Percentiles rank a stretch among this genome's conserved stretches.
These are phyloP conservation scores for Talaromyces adpressus DNA, from an alignment of 495 filamentous ascomycete genomes.

Conservation along the genomic window DNA sequence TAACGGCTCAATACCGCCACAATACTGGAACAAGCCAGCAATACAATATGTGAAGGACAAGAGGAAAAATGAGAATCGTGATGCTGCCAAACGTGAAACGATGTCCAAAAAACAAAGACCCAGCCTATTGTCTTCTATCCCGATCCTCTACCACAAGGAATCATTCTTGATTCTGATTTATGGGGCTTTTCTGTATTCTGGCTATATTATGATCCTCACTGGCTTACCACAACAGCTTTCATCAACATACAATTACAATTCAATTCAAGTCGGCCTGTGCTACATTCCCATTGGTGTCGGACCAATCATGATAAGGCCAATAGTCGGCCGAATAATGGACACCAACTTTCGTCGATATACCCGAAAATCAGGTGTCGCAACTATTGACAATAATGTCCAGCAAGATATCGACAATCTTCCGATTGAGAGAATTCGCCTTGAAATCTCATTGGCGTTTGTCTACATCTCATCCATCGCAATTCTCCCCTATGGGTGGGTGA, in stretches of 20 bases:
- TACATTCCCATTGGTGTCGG: constrained; percentile 41
- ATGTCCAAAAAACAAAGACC: background rate
- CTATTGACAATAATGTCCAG: constrained; percentile 29
- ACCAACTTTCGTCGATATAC: constrained; percentile 34
- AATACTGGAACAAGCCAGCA: constrained; percentile 25
- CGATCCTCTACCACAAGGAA: constrained; percentile 2
- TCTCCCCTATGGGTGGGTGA: constrained; percentile 42
- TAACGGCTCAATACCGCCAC: constrained; percentile 33
- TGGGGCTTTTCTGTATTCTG: constrained; percentile 15
- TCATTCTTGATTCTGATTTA: constrained; percentile 2
- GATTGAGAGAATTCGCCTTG: constrained; percentile 34
- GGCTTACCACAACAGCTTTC: constrained; percentile 16
- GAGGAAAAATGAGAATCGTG: constrained; percentile 10
- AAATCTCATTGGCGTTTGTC: constrained; percentile 28
- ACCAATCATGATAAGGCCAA: constrained; percentile 24
- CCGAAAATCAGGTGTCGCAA: constrained; percentile 17
- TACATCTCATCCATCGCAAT: constrained; percentile 21
- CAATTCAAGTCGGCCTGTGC: constrained; percentile 37
- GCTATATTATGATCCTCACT: constrained; percentile 24
- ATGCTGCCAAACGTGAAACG: background rate
- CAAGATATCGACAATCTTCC: constrained; percentile 32
- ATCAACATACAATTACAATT: constrained; percentile 12
- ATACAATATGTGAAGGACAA: constrained; percentile 14
- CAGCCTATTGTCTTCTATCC: background rate
- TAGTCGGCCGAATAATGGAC: constrained; percentile 32